Base-by-base conservation (phyloP, 2,329 filamentous ascomycete genomes). In the Monosporascus sp. region DNA sequence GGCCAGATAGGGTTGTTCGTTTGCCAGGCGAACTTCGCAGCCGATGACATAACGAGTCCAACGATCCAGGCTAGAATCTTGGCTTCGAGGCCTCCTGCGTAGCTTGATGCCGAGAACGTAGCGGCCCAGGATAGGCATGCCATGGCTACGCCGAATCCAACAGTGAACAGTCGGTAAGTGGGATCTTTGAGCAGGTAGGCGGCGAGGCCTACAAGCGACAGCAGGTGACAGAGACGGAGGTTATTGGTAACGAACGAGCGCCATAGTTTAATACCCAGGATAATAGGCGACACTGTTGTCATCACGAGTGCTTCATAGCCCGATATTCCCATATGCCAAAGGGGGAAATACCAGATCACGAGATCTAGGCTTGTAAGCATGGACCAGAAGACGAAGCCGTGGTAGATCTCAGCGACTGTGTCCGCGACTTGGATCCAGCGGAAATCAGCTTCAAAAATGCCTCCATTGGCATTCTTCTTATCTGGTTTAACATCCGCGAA, bases 281-380 rank as follows among this genome's bases (percentile, higher is more conserved):
- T 70, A 40, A 92, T 77, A 0, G 94, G 94, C 5, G 92, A 89
- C 50, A 93, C 71, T 3, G 90, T 93, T 49, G 81, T 83, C 84
- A 97, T 87, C 65, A 99, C 86, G 60, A 96, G 79, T 44, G 86
- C 87, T 73, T 99, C 94, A 67, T 94, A 99, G 58, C 94, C 94
- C 4, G 93, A 97, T 56, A 99, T 95, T 28, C 94, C 94, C 94
- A 99, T 99, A 70, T 97, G 85, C 94, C 94, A 99, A 11, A 99
- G 82, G 15, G 94, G 94, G 69, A 99, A 99, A 72, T 95, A 99
- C 94, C 94, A 99, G 45, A 99, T 88, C 43, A 89, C 79, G 45
- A 99, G 78, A 26, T 91, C 92, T 50, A 99, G 78, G 56, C 91
- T 91, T 54, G 94, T 99, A 60, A 97, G 77, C 67, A 93, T 88